Conservation (phyloP, 352 stramenopile species). For the Pythium scleroteichum region DNA sequence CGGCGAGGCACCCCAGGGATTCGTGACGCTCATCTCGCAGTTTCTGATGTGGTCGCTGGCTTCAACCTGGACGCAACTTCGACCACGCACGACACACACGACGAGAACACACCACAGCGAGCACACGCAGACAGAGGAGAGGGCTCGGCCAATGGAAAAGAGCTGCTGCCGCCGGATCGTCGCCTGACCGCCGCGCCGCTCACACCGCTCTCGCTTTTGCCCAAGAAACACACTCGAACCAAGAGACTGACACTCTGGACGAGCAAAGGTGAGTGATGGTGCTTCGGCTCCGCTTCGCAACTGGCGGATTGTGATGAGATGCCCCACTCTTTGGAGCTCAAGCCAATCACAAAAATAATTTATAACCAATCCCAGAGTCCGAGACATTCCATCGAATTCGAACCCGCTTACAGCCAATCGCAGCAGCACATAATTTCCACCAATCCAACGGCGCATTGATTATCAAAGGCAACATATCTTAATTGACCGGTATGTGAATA, state of each 20-base stretch:
- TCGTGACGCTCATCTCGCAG: conserved; percentile 20
- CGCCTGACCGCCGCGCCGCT: background rate
- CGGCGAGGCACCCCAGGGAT: conserved; percentile 38
- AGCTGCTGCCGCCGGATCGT: conserved; percentile 5
- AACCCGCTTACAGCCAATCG: conserved; percentile 3
- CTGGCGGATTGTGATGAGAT: background rate
- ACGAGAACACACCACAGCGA: conserved; percentile 11
- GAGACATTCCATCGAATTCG: conserved; percentile 4
- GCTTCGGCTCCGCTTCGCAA: background rate
- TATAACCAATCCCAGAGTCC: background rate
- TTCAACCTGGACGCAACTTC: conserved; percentile 20
- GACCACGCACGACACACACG: conserved; percentile 20
- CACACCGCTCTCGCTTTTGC: conserved; percentile 5
- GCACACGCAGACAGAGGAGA: conserved; percentile 7
- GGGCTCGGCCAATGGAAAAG: conserved; percentile 20
- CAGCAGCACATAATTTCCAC: conserved; percentile 3
- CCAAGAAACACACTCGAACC: conserved; percentile 21
- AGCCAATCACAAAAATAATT: conserved; percentile 8
- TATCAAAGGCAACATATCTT: no score
- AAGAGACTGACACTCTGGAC: conserved; percentile 26
- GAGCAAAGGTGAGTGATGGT: conserved; percentile 30
- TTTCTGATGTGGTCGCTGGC: background rate
- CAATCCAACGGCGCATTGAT: conserved; percentile 8
- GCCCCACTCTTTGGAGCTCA: background rate
- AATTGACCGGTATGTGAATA: no score